These are phyloP conservation scores for Aspergillus spinulosporus DNA, from an alignment of 2,329 filamentous ascomycete genomes.

Conservation along the genomic window DNA sequence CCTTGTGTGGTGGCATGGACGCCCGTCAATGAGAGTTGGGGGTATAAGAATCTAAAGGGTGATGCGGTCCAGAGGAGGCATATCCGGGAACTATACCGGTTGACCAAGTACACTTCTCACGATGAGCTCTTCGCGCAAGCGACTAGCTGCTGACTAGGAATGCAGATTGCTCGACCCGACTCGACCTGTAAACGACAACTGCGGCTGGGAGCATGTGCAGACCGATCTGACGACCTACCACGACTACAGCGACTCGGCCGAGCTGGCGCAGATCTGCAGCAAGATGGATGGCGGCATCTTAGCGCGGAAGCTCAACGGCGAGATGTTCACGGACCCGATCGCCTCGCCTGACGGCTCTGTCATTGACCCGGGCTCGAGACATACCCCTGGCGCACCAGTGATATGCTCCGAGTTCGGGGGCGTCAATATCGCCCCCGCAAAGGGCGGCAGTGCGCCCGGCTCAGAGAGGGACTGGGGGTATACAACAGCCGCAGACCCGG, in stretches of 20 bases:
- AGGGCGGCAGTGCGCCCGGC: conserved; percentile 31
- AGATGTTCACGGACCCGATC: conserved; percentile 55
- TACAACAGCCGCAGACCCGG: conserved; percentile 62
- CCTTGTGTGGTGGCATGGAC: conserved; percentile 67
- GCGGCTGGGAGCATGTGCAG: conserved; percentile 68
- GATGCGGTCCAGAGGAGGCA: conserved; percentile 63
- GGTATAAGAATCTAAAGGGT: conserved; percentile 59
- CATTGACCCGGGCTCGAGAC: conserved; percentile 52
- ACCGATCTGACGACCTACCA: conserved; percentile 69
- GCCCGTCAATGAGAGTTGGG: conserved; percentile 66
- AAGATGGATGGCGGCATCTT: conserved; percentile 55
- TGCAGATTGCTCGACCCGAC: conserved; percentile 59
- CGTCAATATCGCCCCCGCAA: conserved; percentile 61
- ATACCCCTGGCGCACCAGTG: conserved; percentile 58
- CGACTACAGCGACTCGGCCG: conserved; percentile 63
- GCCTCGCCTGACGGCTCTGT: conserved; percentile 33
- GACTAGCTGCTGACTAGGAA: too few relatives aligned
- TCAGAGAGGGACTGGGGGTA: conserved; percentile 65
- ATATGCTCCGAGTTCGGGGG: conserved; percentile 69
- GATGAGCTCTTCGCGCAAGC: too few relatives aligned
- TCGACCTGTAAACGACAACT: conserved; percentile 69
- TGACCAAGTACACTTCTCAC: conserved; percentile 58
- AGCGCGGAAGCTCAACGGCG: conserved; percentile 52
- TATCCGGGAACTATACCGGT: conserved; percentile 62
- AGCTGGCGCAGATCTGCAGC: conserved; percentile 57